Conservation (phyloP, 2,329 filamentous ascomycete genomes). For the Pyrenophora teres region DNA sequence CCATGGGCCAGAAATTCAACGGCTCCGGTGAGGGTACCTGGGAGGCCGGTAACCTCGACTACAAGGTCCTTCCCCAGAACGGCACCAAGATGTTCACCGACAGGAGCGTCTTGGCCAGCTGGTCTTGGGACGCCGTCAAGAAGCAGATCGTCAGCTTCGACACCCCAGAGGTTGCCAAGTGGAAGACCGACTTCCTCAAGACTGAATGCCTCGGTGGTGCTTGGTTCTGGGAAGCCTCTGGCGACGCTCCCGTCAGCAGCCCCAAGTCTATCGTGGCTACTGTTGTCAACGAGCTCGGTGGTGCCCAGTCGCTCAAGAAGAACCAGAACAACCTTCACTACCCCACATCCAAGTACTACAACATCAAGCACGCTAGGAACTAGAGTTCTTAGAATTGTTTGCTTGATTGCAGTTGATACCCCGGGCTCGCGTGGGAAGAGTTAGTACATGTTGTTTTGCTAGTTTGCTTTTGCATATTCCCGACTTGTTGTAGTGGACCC, state of each 20-base stretch:
- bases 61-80: constrained; percentile 33
- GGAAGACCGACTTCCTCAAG: constrained; percentile 34
- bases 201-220: constrained; percentile 34
- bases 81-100: constrained; percentile 29
- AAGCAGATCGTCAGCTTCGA: constrained; percentile 34
- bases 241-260: constrained; percentile 21
- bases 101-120: constrained; percentile 24
- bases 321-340: constrained; percentile 27
- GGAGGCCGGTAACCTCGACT: constrained; percentile 35
- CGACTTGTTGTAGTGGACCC: too few species aligned
- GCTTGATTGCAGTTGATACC: too few species aligned
- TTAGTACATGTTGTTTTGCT: too few species aligned
- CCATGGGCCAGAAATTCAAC: constrained; percentile 45
- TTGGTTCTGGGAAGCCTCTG: constrained; percentile 40
- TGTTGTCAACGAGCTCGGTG: constrained; percentile 24
- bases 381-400: neutral
- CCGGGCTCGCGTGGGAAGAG: too few species aligned
- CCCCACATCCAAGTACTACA: constrained; percentile 31
- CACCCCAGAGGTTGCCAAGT: constrained; percentile 27
- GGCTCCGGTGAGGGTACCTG: constrained; percentile 32
- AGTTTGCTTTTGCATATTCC: too few species aligned
- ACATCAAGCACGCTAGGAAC: constrained; percentile 18
- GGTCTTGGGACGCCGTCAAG: constrained; percentile 27
- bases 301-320: constrained; percentile 5
- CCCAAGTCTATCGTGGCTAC: constrained; percentile 27